Evolutionary conservation across 2,329 filamentous ascomycete species (phyloP).

Genomic region (Talaromyces sp.): DNA sequence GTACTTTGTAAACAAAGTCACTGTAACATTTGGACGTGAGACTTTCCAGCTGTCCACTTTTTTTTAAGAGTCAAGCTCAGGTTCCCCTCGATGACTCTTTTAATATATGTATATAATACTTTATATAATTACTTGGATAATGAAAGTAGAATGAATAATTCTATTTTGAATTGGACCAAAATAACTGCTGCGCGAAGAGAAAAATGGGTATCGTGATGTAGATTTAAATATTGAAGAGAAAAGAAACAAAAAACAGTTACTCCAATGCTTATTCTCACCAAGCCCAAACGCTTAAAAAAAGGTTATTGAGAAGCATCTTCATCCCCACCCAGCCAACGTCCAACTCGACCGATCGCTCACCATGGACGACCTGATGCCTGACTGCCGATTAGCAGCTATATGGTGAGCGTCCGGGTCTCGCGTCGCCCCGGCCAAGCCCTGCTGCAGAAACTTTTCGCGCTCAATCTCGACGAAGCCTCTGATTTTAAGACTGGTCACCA

Average conservation of each 20-base stretch:
- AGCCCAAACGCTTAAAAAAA: not conserved
- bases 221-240: not conserved
- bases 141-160: not conserved
- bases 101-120: constrained; percentile 3
- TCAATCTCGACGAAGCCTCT: constrained; percentile 61
- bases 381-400: constrained; percentile 35
- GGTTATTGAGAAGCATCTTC: constrained; percentile 6
- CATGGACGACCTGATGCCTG: constrained; percentile 19
- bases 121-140: not conserved
- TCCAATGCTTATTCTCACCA: not conserved
- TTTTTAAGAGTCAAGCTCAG: not conserved
- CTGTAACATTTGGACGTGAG: not conserved
- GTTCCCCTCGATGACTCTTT: not conserved
- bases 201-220: not conserved
- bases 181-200: not conserved
- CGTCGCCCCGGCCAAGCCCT: constrained; percentile 44
- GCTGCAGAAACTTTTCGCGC: constrained; percentile 56
- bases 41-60: not conserved
- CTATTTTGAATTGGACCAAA: not conserved
- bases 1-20: constrained; percentile 18
- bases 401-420: constrained; percentile 35
- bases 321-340: constrained; percentile 46
- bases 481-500: constrained; percentile 56
- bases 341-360: constrained; percentile 45
- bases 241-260: not conserved